These are phyloP conservation scores for Oldenlandia corymbosa DNA, from an alignment of 257 asterid species.

Conservation along the genomic window DNA sequence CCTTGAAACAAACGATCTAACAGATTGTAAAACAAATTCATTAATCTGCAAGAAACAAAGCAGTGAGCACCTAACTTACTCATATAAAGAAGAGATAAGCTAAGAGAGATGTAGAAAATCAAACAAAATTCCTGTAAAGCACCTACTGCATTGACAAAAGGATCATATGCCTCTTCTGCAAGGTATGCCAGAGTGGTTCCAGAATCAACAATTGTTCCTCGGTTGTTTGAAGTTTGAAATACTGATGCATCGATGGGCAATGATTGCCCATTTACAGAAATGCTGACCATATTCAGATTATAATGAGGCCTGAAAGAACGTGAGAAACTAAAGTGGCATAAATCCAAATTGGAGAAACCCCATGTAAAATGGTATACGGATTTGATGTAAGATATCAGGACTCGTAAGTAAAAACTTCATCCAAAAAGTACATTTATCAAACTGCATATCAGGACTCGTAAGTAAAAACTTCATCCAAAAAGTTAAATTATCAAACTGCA, in stretches of 20 bases:
- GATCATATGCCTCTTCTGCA: constrained; percentile 81
- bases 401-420: too few species aligned
- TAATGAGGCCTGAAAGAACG: constrained; percentile 86
- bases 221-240: constrained; percentile 59
- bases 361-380: too few species aligned
- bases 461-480: not conserved
- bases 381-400: too few species aligned
- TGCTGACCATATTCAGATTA: constrained; percentile 75
- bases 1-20: constrained; percentile 47
- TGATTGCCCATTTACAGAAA: constrained; percentile 78
- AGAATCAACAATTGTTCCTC: constrained; percentile 92
- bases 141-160: constrained; percentile 73
- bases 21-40: constrained; percentile 54
- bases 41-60: constrained; percentile 45
- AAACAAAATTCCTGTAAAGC: not conserved
- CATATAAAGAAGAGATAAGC: not conserved
- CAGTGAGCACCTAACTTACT: not conserved
- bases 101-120: not conserved
- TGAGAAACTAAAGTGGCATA: constrained; percentile 4
- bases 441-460: not conserved
- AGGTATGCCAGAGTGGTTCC: constrained; percentile 96
- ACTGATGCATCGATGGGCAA: constrained; percentile 64
- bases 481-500: not conserved
- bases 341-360: not conserved
- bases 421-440: not conserved